These are phyloP conservation scores for Sanguinoderma infundibulare DNA, from an alignment of 1,284 basidiomycete genomes.

Conservation along the genomic window DNA sequence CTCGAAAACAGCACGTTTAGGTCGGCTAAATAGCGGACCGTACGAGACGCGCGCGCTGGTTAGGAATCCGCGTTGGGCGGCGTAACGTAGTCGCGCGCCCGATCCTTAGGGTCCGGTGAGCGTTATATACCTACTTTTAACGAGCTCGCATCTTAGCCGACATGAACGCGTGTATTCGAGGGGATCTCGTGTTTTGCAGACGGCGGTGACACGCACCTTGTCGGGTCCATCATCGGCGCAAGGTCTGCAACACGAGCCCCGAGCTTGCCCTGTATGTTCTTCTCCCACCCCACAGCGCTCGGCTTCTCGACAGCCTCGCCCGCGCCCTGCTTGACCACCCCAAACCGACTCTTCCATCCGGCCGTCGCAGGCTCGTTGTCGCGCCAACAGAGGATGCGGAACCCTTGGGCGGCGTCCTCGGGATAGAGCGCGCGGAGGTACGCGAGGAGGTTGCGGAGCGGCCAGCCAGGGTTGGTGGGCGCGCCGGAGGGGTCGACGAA, in stretches of 20 bases:
- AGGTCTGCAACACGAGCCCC: conserved; percentile 90
- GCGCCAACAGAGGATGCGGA: conserved; percentile 82
- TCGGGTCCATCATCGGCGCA: conserved; percentile 95
- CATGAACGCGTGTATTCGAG: too few species aligned
- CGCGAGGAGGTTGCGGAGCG: conserved; percentile 88
- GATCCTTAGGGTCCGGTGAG: too few species aligned
- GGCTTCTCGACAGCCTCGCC: conserved; percentile 39
- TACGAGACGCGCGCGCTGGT: too few species aligned
- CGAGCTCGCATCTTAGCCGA: too few species aligned
- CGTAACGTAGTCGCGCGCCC: too few species aligned
- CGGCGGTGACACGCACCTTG: conserved; percentile 45
- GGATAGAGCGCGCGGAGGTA: conserved; percentile 70
- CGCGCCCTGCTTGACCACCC: conserved; percentile 46
- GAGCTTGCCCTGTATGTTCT: conserved; percentile 84
- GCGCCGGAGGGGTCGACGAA: conserved; percentile 91
- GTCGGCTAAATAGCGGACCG: too few species aligned
- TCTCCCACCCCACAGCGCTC: conserved; percentile 92
- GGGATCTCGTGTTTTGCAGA: too few species aligned
- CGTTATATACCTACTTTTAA: too few species aligned
- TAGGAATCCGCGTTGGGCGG: too few species aligned
- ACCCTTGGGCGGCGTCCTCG: conserved; percentile 39
- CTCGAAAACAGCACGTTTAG: too few species aligned
- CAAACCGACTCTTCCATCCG: conserved; percentile 67
- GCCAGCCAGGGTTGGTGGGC: conserved; percentile 88
- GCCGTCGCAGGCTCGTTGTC: conserved; percentile 51